Conservation (phyloP, 2,329 filamentous ascomycete species). For the Colletotrichum caudatum region DNA sequence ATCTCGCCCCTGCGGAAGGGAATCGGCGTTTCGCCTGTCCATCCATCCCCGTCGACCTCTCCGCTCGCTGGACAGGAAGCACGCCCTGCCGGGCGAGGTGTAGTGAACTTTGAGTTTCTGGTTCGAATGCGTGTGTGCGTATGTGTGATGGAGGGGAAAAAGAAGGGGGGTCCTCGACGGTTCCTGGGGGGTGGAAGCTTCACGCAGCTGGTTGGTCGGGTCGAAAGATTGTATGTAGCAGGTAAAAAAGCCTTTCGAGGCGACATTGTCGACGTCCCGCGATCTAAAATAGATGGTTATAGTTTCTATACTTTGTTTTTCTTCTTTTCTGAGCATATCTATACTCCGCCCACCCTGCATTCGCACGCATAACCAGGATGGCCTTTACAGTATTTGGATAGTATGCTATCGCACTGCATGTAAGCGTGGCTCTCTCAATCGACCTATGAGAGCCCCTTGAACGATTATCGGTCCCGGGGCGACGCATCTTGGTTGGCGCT, state of each 20-base stretch:
- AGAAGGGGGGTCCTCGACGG: background rate
- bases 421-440: background rate
- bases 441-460: background rate
- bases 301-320: background rate
- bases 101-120: background rate
- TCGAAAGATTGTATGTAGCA: background rate
- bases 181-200: background rate
- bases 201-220: background rate
- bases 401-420: background rate
- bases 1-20: background rate
- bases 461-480: background rate
- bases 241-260: background rate
- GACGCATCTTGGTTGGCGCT: background rate
- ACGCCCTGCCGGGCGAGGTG: no score
- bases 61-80: no score
- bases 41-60: background rate
- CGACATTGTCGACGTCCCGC: background rate
- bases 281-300: background rate
- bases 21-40: background rate
- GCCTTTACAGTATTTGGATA: background rate
- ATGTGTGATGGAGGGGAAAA: no score
- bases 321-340: background rate
- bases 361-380: background rate
- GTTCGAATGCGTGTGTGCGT: no score
- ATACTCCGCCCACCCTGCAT: background rate